A percentile compares a stretch with the other conserved stretches of the same genome.
Conservation (phyloP, 306 rosid species). For the Cicer yamashitae region DNA sequence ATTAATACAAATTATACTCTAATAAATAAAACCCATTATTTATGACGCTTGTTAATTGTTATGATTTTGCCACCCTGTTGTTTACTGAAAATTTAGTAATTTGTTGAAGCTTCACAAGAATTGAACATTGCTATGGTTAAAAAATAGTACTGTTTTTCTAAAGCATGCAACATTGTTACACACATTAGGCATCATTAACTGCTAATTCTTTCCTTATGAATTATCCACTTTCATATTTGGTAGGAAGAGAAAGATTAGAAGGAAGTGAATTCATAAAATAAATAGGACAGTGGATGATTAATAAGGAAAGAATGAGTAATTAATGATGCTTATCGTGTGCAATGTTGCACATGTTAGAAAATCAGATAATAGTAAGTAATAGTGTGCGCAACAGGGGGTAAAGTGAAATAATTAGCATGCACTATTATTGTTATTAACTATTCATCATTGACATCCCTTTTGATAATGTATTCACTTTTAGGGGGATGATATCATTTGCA, state of each 20-base stretch:
- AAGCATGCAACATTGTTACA: too few species aligned
- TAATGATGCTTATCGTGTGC: neutral
- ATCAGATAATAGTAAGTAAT: neutral
- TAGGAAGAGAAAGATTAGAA: too few species aligned
- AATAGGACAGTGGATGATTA: neutral
- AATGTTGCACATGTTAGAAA: neutral
- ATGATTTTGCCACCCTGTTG: slow-evolving; percentile 12
- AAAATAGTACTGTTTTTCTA: neutral
- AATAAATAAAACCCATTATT: neutral
- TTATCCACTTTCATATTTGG: too few species aligned
- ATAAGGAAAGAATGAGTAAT: neutral
- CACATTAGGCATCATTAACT: too few species aligned
- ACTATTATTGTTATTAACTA: neutral
- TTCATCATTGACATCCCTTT: slow-evolving; percentile 27
- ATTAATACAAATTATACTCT: slow-evolving; percentile 3
- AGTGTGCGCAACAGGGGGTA: neutral
- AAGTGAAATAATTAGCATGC: slow-evolving; percentile 12
- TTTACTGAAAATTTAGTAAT: neutral
- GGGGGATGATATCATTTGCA: slow-evolving; percentile 61
- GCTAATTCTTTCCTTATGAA: too few species aligned
- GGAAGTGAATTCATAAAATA: too few species aligned
- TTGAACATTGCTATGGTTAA: slow-evolving; percentile 9
- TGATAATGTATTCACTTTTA: slow-evolving; percentile 39
- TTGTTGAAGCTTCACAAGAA: slow-evolving; percentile 13
- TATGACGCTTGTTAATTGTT: slow-evolving; percentile 3